phyloP scores from a whole-genome alignment of 2,329 filamentous ascomycete species.

The Diaporthe longicolla region DNA sequence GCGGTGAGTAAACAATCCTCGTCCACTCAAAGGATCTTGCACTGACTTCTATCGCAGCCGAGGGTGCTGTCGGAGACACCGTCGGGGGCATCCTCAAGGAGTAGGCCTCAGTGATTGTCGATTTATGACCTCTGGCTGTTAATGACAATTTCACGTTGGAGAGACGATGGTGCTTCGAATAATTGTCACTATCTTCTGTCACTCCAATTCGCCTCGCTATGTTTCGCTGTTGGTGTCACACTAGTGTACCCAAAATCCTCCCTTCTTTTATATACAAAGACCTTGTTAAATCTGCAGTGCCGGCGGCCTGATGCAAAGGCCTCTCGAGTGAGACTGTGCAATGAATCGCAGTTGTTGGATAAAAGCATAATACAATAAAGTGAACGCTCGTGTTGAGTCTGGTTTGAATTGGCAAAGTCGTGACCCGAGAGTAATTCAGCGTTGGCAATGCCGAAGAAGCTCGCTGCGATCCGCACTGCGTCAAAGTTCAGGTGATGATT shows the following conservation, averaged over 20 bases:
- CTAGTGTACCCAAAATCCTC: conserved; percentile 26
- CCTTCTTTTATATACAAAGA: conserved; percentile 37
- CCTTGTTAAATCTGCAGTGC: conserved; percentile 34
- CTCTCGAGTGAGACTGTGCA: conserved; percentile 10
- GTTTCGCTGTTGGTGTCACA: conserved; percentile 28
- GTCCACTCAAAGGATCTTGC: background rate
- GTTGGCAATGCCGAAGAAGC: background rate
- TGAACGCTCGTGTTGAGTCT: conserved; percentile 7
- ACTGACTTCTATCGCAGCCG: conserved; percentile 5
- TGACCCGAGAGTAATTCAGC: background rate
- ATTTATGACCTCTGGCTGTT: background rate
- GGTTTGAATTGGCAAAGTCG: background rate
- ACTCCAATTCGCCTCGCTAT: conserved; percentile 38
- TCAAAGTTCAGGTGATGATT: background rate
- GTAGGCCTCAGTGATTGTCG: background rate
- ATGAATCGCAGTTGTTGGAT: conserved; percentile 3
- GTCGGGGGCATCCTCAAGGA: conserved; percentile 7
- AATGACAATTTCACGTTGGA: conserved; percentile 4
- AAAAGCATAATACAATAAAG: background rate
- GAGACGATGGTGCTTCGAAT: background rate
- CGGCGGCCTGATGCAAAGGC: conserved; percentile 8
- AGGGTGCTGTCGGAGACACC: background rate
- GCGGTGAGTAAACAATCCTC: conserved; percentile 15
- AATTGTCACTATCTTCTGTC: conserved; percentile 10
- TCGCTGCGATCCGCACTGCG: background rate